Evolutionary conservation across 306 rosid genomes (phyloP), one percentile per base, ranked within the genome.

Genomic region (Arachis hypogaea): DNA sequence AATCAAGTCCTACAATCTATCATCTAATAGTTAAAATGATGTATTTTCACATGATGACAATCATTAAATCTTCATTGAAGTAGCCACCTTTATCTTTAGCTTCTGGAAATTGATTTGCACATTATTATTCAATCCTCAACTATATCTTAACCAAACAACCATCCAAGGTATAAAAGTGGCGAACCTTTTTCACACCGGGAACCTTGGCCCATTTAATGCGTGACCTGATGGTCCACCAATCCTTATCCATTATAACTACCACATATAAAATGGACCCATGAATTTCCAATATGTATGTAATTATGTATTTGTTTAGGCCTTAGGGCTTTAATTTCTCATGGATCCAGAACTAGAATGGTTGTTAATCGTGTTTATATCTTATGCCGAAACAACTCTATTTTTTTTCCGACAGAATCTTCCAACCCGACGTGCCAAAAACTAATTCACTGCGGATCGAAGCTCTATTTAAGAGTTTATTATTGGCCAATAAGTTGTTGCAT

Each of bases 151-250:
- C 78, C 80, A 47, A 62, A 75, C 58, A 73, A 61, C 38, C 68
- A 52, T 36, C 14, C 52, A 45, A 36, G 59, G n/a, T 3, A 1
- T 66, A 40, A 74, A 63, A 6, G 51, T 41, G 59, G 77, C 76
- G 66, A 75, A 77, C 85, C 75, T 52, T 54, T 60, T 64, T 58
- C 38, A 52, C 49, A 55, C 11, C 45, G 59, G 75, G n/a, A n/a
- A 60, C 78, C 52, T 68, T 40, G 63, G 38, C 73, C 80, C 70
- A 60, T 67, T 62, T 60, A 9, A 22, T 68, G 41, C 43, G 16
- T 6, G 3, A 62, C 62, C 62, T 2, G 7, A 74, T 73, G 78
- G 62, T 81, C 71, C 78, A 47, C 71, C 78, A 47, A 60, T 60
- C 65, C 56, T 74, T 57, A 46, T 41, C 38, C 2, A 44, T 30